Conservation (phyloP, 202 grass and related monocot species). For the Schoenoplectus triqueter region DNA sequence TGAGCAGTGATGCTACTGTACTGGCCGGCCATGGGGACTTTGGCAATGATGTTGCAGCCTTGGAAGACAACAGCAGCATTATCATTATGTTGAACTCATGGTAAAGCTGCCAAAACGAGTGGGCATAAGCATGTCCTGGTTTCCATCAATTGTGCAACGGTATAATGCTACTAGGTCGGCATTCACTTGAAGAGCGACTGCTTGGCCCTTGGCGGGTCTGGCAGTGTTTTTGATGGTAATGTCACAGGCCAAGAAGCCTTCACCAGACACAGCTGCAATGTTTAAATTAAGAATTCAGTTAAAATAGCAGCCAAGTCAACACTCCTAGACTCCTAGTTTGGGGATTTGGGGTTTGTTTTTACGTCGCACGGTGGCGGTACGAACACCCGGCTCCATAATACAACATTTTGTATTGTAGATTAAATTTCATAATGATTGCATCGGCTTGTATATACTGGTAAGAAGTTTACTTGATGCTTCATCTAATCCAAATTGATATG, state of each 20-base stretch:
- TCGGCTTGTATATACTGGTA: background rate
- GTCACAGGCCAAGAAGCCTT: constrained; percentile 79
- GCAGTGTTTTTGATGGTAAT: constrained; percentile 86
- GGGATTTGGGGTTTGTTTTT: background rate
- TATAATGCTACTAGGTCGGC: constrained; percentile 67
- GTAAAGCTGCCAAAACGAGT: constrained; percentile 94
- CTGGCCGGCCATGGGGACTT: constrained; percentile 53
- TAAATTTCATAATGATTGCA: constrained; percentile 7
- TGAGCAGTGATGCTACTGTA: constrained; percentile 69
- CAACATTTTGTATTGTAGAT: background rate
- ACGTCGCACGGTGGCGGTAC: background rate
- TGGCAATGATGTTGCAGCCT: constrained; percentile 57
- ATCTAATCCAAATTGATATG: constrained; percentile 19
- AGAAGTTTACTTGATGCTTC: background rate
- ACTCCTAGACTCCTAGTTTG: background rate
- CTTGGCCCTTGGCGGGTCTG: constrained; percentile 59
- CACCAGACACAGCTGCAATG: constrained; percentile 59
- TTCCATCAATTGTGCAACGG: constrained; percentile 60
- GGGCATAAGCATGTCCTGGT: constrained; percentile 92
- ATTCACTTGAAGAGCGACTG: constrained; percentile 80
- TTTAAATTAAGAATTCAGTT: constrained; percentile 10
- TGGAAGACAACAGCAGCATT: constrained; percentile 89
- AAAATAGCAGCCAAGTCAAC: background rate
- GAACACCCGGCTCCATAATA: background rate
- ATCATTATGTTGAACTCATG: constrained; percentile 78